Evolutionary conservation across 2,329 filamentous ascomycete species (phyloP).

Genomic region (Tympanopsis confertula): DNA sequence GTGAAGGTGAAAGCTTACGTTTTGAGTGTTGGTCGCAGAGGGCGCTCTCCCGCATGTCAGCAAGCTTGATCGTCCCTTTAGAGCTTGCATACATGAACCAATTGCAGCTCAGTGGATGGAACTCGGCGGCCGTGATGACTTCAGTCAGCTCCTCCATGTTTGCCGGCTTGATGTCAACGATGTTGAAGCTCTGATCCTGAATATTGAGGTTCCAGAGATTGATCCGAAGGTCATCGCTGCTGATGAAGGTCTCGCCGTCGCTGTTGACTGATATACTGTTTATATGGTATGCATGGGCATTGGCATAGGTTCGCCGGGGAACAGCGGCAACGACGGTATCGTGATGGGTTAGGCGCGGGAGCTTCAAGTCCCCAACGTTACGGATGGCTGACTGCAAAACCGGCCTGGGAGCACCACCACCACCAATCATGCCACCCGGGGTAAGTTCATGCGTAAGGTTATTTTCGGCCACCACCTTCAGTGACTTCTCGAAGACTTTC

Average conservation of each 20-base stretch:
- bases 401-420: conserved; percentile 65
- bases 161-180: conserved; percentile 97
- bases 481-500: conserved; percentile 99
- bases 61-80: conserved; percentile 96
- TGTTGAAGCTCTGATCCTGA: conserved; percentile 99
- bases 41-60: conserved; percentile 95
- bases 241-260: conserved; percentile 98
- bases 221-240: conserved; percentile 92
- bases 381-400: conserved; percentile 67
- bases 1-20: conserved; percentile 42
- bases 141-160: conserved; percentile 99
- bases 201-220: conserved; percentile 99
- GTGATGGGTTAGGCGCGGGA: conserved; percentile 91
- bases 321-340: conserved; percentile 97
- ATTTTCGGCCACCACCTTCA: conserved; percentile 98
- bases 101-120: conserved; percentile 93
- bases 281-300: conserved; percentile 98
- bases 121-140: conserved; percentile 95
- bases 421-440: conserved; percentile 59
- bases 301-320: conserved; percentile 89
- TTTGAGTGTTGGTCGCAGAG: conserved; percentile 94
- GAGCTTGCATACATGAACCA: conserved; percentile 99
- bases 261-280: conserved; percentile 99
- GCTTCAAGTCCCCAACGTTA: conserved; percentile 71
- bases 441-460: conserved; percentile 93